Percentiles rank a stretch among this genome's conserved stretches.
Conservation (phyloP, 2,329 filamentous ascomycete genomes). For the Sarocladium strictum region DNA sequence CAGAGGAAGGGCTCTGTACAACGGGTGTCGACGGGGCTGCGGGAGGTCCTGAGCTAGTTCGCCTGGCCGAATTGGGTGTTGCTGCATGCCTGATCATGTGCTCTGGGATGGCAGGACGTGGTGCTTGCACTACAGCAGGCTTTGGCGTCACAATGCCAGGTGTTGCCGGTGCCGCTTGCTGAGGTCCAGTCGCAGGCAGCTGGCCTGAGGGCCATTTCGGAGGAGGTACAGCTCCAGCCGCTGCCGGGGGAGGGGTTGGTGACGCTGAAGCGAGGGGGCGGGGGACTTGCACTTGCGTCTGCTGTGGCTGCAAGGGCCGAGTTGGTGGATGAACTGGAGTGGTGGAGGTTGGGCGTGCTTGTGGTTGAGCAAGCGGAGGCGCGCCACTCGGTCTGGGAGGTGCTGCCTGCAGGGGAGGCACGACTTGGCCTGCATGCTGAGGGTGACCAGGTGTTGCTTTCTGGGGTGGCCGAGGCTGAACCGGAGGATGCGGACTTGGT, state of each 20-base stretch:
- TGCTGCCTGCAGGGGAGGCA: constrained; percentile 28
- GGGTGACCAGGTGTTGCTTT: constrained; percentile 26
- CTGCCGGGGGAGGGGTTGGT: constrained; percentile 18
- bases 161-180: constrained; percentile 15
- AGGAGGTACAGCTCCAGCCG: constrained; percentile 21
- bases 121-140: constrained; percentile 21
- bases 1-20: constrained; percentile 19
- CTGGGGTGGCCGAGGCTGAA: constrained; percentile 19
- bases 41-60: constrained; percentile 19
- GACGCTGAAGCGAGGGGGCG: constrained; percentile 28
- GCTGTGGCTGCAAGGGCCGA: constrained; percentile 26
- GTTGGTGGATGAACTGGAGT: constrained; percentile 29
- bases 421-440: constrained; percentile 28
- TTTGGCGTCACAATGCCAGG: constrained; percentile 17
- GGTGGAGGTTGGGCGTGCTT: constrained; percentile 21
- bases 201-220: constrained; percentile 27
- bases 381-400: constrained; percentile 21
- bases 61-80: constrained; percentile 26
- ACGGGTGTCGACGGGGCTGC: constrained; percentile 28
- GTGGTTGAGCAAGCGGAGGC: constrained; percentile 19
- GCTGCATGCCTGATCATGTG: constrained; percentile 31
- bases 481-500: constrained; percentile 14
- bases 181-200: constrained; percentile 9
- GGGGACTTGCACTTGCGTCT: constrained; percentile 18
- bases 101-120: constrained; percentile 32